Base-by-base conservation (phyloP, 2,329 filamentous ascomycete genomes). In the Penicillium concentricum region DNA sequence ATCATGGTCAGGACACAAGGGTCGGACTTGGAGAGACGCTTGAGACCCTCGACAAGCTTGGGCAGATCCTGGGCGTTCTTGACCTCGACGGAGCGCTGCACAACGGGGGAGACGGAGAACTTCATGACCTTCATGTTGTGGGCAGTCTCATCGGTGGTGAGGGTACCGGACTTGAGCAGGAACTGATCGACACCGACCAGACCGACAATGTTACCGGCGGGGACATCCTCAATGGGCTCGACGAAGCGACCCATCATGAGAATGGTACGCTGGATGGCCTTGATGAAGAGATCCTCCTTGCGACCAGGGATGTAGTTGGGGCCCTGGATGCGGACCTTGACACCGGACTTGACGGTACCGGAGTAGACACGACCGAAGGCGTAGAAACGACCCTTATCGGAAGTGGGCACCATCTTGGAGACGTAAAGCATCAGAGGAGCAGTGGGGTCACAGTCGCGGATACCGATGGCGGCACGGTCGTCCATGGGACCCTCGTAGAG, bases 121-220 rank as follows among this genome's bases (percentile, higher is more conserved):
- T 97, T 97, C 94, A 99, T 99, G 83, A 99, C 94, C 89, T 97
- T 97, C 75, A 99, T 84, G 89, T 99, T 99, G 89, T 99, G 94
- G 78, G 94, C 93, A 67, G 91, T 95, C 70, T 99, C 94, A 77
- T 85, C 88, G 78, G 93, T 97, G 81, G 92, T 96, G 73, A 99
- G 90, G 74, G 94, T 99, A 89, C 94, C 94, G 78, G 94, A 97
- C 89, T 99, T 99, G 85, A 99, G 92, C 85, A 99, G 85, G 91
- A 97, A 99, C 87, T 99, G 94, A 79, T 99, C 94, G 72, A 99
- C 91, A 88, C 94, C 94, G 76, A 99, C 94, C 74, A 99, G 87
- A 86, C 94, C 94, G 74, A 97, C 89, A 85, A 99, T 97, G 90
- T 99, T 99, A 87, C 94, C 94, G 69, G 94, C 93, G 72, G 94